Evolutionary conservation across 192 early-diverging fungal genomes (phyloP).

Genomic region (Neocallimastix lanati): DNA sequence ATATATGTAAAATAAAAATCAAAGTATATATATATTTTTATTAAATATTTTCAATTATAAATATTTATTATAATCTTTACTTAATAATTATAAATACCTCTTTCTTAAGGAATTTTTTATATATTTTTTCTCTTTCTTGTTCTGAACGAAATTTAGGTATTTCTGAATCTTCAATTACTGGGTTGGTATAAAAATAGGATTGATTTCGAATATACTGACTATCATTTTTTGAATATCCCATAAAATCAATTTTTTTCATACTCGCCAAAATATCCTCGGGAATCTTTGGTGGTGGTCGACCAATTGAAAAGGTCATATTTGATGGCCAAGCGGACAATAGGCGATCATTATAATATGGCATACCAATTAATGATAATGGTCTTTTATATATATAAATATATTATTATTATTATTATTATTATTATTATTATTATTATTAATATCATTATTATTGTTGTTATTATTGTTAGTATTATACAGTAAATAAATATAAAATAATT

Average conservation of each 20-base stretch:
- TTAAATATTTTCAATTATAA: no score
- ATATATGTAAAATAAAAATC: no score
- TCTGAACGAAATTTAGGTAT: constrained; percentile 64
- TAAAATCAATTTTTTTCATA: constrained; percentile 79
- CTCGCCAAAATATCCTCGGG: constrained; percentile 53
- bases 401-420: neutral
- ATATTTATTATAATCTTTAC: no score
- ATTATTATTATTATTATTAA: neutral
- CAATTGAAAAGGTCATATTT: constrained; percentile 44
- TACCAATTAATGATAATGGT: constrained; percentile 54
- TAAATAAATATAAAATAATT: neutral
- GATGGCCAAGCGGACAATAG: constrained; percentile 63
- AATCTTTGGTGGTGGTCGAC: constrained; percentile 50
- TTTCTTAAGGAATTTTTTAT: constrained; percentile 10
- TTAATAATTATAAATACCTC: no score
- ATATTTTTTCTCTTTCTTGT: constrained; percentile 50
- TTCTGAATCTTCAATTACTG: constrained; percentile 16
- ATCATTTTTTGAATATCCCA: constrained; percentile 83
- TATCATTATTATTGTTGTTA: no score
- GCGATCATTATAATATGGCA: constrained; percentile 61
- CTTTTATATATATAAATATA: constrained; percentile 16
- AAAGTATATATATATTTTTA: no score
- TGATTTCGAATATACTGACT: constrained; percentile 63
- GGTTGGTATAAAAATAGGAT: constrained; percentile 15
- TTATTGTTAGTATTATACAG: no score